phyloP scores from a whole-genome alignment of 2,329 filamentous ascomycete species.

The Hypomyces perniciosus region DNA sequence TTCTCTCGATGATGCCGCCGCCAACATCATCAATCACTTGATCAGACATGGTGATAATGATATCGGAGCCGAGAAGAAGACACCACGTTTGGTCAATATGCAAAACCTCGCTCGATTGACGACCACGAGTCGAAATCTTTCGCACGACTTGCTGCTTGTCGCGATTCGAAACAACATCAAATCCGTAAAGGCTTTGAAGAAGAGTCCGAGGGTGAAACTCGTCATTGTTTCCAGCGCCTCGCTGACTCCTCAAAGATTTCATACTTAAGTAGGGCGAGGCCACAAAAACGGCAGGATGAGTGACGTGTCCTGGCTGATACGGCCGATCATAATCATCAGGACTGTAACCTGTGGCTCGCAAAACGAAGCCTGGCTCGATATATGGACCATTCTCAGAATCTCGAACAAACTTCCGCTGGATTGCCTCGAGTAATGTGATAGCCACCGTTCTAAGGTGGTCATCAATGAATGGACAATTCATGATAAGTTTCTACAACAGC shows the following conservation, averaged over 20 bases:
- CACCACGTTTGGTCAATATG: constrained; percentile 7
- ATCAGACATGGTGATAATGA: constrained; percentile 5
- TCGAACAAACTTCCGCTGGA: background rate
- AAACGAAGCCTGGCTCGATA: constrained; percentile 1
- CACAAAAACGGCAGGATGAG: background rate
- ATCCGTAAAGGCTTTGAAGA: too few relatives aligned
- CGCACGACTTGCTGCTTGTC: background rate
- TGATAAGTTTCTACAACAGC: background rate
- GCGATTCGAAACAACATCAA: too few relatives aligned
- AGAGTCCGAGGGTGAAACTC: too few relatives aligned
- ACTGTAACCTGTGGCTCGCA: background rate
- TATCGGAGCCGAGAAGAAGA: background rate
- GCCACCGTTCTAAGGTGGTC: background rate
- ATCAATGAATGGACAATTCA: background rate
- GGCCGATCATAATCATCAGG: background rate
- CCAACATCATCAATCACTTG: background rate
- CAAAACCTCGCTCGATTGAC: background rate
- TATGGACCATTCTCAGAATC: constrained; percentile 1
- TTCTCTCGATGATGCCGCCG: background rate
- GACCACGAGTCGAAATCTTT: too few relatives aligned
- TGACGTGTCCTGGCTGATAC: background rate
- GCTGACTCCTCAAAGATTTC: too few relatives aligned
- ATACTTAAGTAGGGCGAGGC: too few relatives aligned
- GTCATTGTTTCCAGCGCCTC: too few relatives aligned
- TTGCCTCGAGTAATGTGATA: background rate